phyloP scores from a whole-genome alignment of 2,329 filamentous ascomycete species.

The Xylariaceae sp. region DNA sequence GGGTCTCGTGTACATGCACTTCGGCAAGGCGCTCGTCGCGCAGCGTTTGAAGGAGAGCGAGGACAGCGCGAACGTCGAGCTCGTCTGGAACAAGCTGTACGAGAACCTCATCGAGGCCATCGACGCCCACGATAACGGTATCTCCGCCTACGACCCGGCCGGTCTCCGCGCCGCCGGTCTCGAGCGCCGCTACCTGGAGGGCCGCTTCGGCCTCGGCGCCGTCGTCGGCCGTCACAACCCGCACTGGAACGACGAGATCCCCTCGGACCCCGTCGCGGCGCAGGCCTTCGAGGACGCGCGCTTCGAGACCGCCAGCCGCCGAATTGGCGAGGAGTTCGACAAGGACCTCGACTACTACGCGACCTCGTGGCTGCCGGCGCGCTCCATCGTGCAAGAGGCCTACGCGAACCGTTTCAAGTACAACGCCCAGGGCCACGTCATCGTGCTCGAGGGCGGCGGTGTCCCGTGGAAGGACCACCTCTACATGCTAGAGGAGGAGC shows the following conservation, averaged over 20 bases:
- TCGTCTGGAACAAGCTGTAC: slow-evolving; percentile 87
- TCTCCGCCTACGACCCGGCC: slow-evolving; percentile 71
- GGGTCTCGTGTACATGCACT: slow-evolving; percentile 93
- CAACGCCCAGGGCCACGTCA: slow-evolving; percentile 70
- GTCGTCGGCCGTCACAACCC: slow-evolving; percentile 77
- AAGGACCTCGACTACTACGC: slow-evolving; percentile 72
- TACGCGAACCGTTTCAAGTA: slow-evolving; percentile 63
- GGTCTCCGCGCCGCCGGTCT: slow-evolving; percentile 65
- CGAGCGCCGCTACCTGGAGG: slow-evolving; percentile 76
- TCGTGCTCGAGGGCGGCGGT: slow-evolving; percentile 71
- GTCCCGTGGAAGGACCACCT: slow-evolving; percentile 97
- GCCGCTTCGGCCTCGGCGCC: slow-evolving; percentile 77
- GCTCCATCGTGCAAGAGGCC: slow-evolving; percentile 69
- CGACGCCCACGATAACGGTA: slow-evolving; percentile 96
- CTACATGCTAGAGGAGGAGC: slow-evolving; percentile 73
- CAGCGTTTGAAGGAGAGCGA: slow-evolving; percentile 48
- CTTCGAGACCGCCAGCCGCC: slow-evolving; percentile 69
- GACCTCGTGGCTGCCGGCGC: slow-evolving; percentile 79
- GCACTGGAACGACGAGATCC: slow-evolving; percentile 65
- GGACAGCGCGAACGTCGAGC: slow-evolving; percentile 60
- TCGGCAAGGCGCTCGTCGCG: slow-evolving; percentile 78
- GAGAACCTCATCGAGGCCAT: slow-evolving; percentile 90
- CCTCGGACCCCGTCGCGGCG: slow-evolving; percentile 49
- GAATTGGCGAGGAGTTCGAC: slow-evolving; percentile 86
- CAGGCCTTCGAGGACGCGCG: slow-evolving; percentile 75